phyloP scores from a whole-genome alignment of 345 rosid genomes.

The Bruguiera sexangula region DNA sequence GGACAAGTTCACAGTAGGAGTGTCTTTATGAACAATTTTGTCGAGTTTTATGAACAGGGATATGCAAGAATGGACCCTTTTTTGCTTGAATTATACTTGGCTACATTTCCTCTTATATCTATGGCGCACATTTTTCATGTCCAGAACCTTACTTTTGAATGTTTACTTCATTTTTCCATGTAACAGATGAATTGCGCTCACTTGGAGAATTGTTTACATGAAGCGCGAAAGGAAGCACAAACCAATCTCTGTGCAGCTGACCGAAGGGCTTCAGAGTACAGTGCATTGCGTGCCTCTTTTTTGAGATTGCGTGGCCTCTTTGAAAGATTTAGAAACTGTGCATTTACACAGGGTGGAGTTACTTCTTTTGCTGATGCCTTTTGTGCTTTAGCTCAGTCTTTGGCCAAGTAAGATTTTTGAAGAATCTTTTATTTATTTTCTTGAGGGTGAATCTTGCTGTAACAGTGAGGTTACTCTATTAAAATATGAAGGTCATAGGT shows the following conservation, averaged over 20 bases:
- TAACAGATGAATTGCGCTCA: conserved; percentile 94
- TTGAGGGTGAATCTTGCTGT: not conserved
- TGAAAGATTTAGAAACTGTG: conserved; percentile 73
- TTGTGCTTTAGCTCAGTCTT: conserved; percentile 75
- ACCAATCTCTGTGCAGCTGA: conserved; percentile 96
- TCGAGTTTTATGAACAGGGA: no score
- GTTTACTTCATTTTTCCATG: not conserved
- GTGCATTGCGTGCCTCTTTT: conserved; percentile 75
- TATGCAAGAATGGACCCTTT: no score
- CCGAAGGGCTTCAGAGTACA: conserved; percentile 80
- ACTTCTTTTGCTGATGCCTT: conserved; percentile 74
- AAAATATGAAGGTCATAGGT: no score
- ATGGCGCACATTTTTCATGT: no score
- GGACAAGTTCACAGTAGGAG: no score
- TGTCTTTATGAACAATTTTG: no score
- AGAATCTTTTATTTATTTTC: not conserved
- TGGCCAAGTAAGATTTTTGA: conserved; percentile 68
- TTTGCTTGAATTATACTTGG: not conserved
- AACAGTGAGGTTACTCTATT: no score
- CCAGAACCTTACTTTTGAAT: not conserved
- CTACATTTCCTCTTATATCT: not conserved
- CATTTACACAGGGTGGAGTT: conserved; percentile 60
- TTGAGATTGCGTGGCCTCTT: conserved; percentile 78
- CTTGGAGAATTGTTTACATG: conserved; percentile 96
- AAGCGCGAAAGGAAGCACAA: conserved; percentile 98